These are phyloP conservation scores for Sclerotinia glacialis DNA, from an alignment of 2,329 filamentous ascomycete species.

Conservation along the genomic window DNA sequence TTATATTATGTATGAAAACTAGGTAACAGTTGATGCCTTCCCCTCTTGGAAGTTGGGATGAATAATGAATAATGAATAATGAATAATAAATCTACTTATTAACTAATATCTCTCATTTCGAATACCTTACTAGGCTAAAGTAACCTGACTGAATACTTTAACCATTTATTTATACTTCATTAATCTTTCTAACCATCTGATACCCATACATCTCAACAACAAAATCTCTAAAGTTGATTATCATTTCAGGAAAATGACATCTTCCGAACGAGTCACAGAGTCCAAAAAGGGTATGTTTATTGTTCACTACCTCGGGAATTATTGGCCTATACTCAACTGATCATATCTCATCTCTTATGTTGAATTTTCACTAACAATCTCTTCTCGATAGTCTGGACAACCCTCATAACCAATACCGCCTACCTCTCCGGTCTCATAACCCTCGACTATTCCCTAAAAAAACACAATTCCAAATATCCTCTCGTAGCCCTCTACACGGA, in stretches of 20 bases:
- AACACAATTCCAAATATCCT: conserved; percentile 65
- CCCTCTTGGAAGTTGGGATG: background rate
- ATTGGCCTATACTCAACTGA: conserved; percentile 21
- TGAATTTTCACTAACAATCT: background rate
- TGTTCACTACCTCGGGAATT: background rate
- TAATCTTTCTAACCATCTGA: background rate
- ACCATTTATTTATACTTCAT: background rate
- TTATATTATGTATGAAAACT: background rate
- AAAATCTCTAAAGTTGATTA: background rate
- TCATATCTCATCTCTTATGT: background rate
- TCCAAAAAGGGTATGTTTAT: conserved; percentile 34
- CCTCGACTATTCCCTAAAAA: conserved; percentile 72
- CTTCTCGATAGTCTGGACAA: conserved; percentile 72
- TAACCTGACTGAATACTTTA: background rate
- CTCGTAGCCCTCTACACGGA: conserved; percentile 82
- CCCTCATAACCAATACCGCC: conserved; percentile 77
- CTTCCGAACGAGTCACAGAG: conserved; percentile 32
- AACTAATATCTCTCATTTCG: background rate
- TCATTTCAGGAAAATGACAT: conserved; percentile 20
- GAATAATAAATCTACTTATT: too few relatives aligned
- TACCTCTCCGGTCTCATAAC: conserved; percentile 83
- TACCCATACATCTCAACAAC: background rate
- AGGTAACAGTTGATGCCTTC: background rate
- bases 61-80: too few relatives aligned
- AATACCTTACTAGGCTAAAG: too few relatives aligned